Conservation (phyloP, 2,329 filamentous ascomycete species). For the Sclerotinia spermophila region DNA sequence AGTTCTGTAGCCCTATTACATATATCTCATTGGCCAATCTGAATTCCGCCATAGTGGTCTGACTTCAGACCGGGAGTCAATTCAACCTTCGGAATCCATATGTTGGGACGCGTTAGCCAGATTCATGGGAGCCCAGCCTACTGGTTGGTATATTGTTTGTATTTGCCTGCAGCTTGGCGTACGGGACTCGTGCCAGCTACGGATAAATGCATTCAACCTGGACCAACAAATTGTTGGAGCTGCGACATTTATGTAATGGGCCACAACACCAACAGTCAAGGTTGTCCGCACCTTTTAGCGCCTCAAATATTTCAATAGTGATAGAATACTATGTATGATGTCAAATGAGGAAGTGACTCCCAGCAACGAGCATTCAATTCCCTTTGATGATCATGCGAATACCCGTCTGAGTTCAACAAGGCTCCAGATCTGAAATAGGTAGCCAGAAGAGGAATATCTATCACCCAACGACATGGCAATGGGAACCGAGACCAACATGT, state of each 20-base stretch:
- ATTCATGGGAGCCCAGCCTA: slow-evolving; percentile 10
- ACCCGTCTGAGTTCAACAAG: background rate
- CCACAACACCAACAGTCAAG: background rate
- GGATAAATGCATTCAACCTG: slow-evolving; percentile 1
- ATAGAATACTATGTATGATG: background rate
- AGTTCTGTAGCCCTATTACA: background rate
- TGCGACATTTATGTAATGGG: slow-evolving; percentile 3
- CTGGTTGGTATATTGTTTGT: slow-evolving; percentile 2
- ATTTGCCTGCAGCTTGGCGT: slow-evolving; percentile 8
- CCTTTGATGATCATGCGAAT: slow-evolving; percentile 3
- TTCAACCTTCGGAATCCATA: slow-evolving; percentile 3
- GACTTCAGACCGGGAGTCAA: slow-evolving; percentile 7
- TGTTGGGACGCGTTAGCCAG: slow-evolving; percentile 5
- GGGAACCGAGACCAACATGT: background rate
- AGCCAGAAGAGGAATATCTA: background rate
- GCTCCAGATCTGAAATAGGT: background rate
- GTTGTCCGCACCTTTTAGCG: background rate
- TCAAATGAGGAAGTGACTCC: background rate
- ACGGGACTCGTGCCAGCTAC: slow-evolving; percentile 11
- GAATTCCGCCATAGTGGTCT: slow-evolving; percentile 17
- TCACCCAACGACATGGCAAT: slow-evolving; percentile 13
- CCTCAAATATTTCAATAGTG: background rate
- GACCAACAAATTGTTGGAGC: slow-evolving; percentile 13
- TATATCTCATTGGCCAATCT: slow-evolving; percentile 11
- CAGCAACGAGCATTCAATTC: background rate